Evolutionary conservation across 176 grass and related monocot genomes (phyloP).

Genomic region (Carex littledalei): DNA sequence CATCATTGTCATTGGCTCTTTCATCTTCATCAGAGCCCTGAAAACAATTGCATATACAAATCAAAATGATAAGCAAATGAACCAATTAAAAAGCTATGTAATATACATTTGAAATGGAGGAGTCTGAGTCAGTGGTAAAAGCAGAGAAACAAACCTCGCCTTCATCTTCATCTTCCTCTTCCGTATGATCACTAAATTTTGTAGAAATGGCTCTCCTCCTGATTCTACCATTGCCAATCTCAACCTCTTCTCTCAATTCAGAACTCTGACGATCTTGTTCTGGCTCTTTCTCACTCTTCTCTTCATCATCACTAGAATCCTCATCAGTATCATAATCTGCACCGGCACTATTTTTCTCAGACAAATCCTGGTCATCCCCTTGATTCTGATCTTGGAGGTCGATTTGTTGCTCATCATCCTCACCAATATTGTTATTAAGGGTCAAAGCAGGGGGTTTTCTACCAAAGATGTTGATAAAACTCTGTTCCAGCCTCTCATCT

Average conservation of each 20-base stretch:
- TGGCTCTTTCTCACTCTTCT: constrained; percentile 28
- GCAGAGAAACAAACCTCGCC: constrained; percentile 19
- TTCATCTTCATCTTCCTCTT: constrained; percentile 35
- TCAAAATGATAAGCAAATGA: constrained; percentile 14
- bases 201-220: constrained; percentile 75
- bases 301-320: constrained; percentile 36
- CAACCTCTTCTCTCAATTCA: constrained; percentile 66
- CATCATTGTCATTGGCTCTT: constrained; percentile 44
- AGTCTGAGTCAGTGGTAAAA: background rate
- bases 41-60: constrained; percentile 23
- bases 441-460: constrained; percentile 29
- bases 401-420: constrained; percentile 19
- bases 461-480: constrained; percentile 82
- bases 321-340: constrained; percentile 35
- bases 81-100: constrained; percentile 9
- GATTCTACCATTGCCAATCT: constrained; percentile 52
- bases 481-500: constrained; percentile 81
- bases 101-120: constrained; percentile 4
- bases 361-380: constrained; percentile 26
- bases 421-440: constrained; percentile 8
- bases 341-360: constrained; percentile 23
- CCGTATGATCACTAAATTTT: constrained; percentile 54
- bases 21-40: constrained; percentile 54
- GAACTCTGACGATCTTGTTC: constrained; percentile 23
- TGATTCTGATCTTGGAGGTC: constrained; percentile 28